Conservation (phyloP, 129 eudicot genomes). For the Erigeron canadensis region DNA sequence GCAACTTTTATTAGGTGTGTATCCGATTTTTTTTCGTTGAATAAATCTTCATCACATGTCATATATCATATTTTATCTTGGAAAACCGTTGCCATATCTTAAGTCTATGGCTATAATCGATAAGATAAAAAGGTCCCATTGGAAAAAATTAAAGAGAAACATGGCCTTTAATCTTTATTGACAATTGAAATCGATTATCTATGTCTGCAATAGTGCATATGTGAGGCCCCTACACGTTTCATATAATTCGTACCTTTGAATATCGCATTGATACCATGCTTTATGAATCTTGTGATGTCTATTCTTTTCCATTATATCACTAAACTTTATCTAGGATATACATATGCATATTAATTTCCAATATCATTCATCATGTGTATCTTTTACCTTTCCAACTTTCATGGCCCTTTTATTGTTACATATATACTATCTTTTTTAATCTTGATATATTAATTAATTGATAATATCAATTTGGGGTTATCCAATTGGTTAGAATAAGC, state of each 20-base stretch:
- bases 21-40: neutral
- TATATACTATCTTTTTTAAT: neutral
- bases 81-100: neutral
- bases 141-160: conserved; percentile 6
- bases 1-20: neutral
- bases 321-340: conserved; percentile 10
- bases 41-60: too few relatives aligned
- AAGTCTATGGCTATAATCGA: conserved; percentile 6
- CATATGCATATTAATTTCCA: neutral
- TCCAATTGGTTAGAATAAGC: too few relatives aligned
- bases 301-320: conserved; percentile 3
- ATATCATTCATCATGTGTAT: conserved; percentile 14
- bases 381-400: conserved; percentile 23
- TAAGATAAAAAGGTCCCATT: conserved; percentile 27
- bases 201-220: neutral
- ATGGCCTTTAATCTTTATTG: conserved; percentile 32
- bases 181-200: neutral
- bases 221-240: conserved; percentile 15
- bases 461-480: too few relatives aligned
- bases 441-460: neutral
- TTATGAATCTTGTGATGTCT: conserved; percentile 28
- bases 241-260: conserved; percentile 20
- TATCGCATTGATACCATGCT: conserved; percentile 18
- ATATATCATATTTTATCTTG: neutral
- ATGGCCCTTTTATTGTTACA: neutral